Base-by-base conservation (phyloP, 2,329 filamentous ascomycete genomes). In the Chrysoporthe cubensis region DNA sequence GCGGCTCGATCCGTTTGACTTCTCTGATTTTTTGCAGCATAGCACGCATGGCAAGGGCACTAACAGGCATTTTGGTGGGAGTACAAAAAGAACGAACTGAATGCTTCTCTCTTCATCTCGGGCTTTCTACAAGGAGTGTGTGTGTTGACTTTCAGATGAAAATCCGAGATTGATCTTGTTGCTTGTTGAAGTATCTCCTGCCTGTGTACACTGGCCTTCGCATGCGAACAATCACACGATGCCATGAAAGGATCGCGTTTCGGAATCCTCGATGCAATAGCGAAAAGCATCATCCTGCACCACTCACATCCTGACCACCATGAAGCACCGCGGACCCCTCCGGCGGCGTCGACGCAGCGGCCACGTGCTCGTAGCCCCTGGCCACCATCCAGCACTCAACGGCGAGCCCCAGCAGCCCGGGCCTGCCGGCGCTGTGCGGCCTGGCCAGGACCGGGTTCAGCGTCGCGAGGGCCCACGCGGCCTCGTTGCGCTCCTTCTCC, bases 11-110 rank as follows among this genome's bases (percentile, higher is more conserved):
- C 8, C 32, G 34, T 40, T 18, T 57, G 13, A 37, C 32, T 5
- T 37, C 4, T 37, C 37, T 11, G 32, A 26, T 26, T 34, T 54
- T 54, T 26, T 54, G 21, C 21, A 40, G 54, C 54, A 57, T 57
- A 57, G 54, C 54, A 57, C n/a, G 18, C 34, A 57, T 40, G 54
- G 54, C 7, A 57, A 57, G 37, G 54, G 54, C 32, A 57, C 16
- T 40, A 32, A 32, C 34, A 57, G 34, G 54, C 54, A 57, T 57
- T 26, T 57, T 57, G 54, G 18, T 57, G 9, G 54, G 54, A 37
- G 54, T 34, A 40, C 34, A 57, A 57, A 57, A 57, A 9, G 34
- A 40, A 40, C 18, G 4, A 4, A 4, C 6, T 40, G 13, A n/a
- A 14, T 57, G 7, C n/a, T 57, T n/a, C 18, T n/a, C 7, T 57